These are phyloP conservation scores for Omphalea diandra DNA, from an alignment of 441 rosid species.

Conservation along the genomic window DNA sequence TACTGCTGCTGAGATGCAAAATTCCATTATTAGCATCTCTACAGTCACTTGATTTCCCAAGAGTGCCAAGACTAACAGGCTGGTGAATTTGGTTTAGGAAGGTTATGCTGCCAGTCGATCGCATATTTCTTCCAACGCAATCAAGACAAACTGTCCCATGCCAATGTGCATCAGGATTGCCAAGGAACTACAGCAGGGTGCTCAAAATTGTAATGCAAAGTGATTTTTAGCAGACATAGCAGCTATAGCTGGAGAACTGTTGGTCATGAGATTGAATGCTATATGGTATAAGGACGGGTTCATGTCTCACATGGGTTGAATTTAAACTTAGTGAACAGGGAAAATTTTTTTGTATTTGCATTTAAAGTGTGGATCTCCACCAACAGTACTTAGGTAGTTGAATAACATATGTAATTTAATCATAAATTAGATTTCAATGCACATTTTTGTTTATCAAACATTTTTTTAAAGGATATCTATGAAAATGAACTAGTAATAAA, in stretches of 20 bases:
- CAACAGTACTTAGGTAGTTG: neutral
- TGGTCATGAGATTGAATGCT: neutral
- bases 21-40: neutral
- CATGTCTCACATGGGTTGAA: neutral
- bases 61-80: neutral
- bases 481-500: no score
- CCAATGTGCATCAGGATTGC: slow-evolving; percentile 57
- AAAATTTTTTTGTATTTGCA: neutral
- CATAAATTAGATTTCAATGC: no score
- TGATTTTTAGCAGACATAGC: neutral
- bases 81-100: slow-evolving; percentile 41
- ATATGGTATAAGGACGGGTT: neutral
- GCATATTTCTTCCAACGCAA: slow-evolving; percentile 64
- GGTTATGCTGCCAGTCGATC: slow-evolving; percentile 79
- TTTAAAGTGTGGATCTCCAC: neutral
- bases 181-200: slow-evolving; percentile 29
- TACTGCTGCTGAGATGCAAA: neutral
- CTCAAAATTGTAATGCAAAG: neutral
- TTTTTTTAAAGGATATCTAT: no score
- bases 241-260: neutral
- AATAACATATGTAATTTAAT: neutral
- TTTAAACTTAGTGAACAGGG: neutral
- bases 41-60: neutral
- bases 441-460: no score
- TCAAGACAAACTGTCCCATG: slow-evolving; percentile 85